phyloP scores from a whole-genome alignment of 176 grass and related monocot genomes.

The Avena eriantha region DNA sequence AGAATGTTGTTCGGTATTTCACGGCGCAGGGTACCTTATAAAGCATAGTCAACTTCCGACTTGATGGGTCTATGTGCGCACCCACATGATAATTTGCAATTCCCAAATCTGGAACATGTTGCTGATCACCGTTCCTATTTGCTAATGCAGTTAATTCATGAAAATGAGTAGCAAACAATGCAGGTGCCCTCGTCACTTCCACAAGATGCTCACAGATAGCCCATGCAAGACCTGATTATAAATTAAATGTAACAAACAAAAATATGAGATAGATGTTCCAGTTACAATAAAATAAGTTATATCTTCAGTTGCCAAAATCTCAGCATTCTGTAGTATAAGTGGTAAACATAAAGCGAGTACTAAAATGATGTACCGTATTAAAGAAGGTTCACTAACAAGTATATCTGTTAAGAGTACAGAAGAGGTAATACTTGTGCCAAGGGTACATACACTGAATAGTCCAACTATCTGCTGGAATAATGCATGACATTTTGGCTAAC shows the following conservation, averaged over 20 bases:
- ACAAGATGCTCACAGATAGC: slow-evolving; percentile 98
- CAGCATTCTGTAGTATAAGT: slow-evolving; percentile 21
- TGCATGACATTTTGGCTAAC: slow-evolving; percentile 2
- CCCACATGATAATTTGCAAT: slow-evolving; percentile 99
- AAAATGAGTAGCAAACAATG: slow-evolving; percentile 97
- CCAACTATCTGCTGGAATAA: slow-evolving; percentile 10
- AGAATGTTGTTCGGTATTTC: slow-evolving; percentile 26
- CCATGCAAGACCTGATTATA: slow-evolving; percentile 87
- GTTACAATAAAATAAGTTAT: slow-evolving; percentile 2
- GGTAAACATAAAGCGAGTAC: slow-evolving; percentile 13
- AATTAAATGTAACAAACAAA: slow-evolving; percentile 27
- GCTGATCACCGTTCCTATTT: slow-evolving; percentile 57
- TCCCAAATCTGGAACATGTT: slow-evolving; percentile 46
- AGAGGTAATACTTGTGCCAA: slow-evolving; percentile 1
- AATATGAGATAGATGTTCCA: slow-evolving; percentile 28
- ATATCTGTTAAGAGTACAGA: not conserved
- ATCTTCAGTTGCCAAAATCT: not conserved
- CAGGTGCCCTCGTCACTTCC: slow-evolving; percentile 85
- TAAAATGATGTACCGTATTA: not conserved
- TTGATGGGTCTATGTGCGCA: slow-evolving; percentile 96
- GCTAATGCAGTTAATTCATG: slow-evolving; percentile 95
- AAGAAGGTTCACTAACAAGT: slow-evolving; percentile 18
- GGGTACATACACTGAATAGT: not conserved
- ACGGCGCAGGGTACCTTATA: slow-evolving; percentile 72
- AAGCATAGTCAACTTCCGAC: slow-evolving; percentile 92